Conservation (phyloP, 345 rosid species). For the Eucalyptus globulus region DNA sequence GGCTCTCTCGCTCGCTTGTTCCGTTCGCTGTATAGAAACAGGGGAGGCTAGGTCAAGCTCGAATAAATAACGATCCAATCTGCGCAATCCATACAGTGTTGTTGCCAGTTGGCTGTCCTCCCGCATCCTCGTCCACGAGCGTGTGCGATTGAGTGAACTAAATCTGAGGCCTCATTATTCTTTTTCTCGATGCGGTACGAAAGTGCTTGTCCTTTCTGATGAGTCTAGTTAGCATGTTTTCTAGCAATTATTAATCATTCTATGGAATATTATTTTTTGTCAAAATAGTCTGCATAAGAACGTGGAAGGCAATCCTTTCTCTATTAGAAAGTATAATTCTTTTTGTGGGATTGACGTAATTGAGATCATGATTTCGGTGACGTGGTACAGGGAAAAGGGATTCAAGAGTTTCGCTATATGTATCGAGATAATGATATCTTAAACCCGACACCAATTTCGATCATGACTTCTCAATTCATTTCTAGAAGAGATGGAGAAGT, state of each 20-base stretch:
- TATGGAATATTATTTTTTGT: background rate
- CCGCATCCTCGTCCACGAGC: background rate
- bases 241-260: background rate
- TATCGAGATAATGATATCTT: background rate
- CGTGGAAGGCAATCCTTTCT: background rate
- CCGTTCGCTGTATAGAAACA: background rate
- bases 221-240: background rate
- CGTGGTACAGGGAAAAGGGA: background rate
- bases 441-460: background rate
- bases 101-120: background rate
- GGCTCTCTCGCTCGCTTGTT: background rate
- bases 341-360: background rate
- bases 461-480: background rate
- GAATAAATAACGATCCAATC: background rate
- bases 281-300: background rate
- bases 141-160: background rate
- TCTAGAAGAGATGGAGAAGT: background rate
- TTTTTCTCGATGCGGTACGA: background rate
- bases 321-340: background rate
- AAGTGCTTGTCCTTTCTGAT: background rate
- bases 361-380: background rate
- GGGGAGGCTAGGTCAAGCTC: background rate
- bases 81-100: background rate
- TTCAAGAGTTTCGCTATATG: background rate
- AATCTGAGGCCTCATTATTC: background rate